Evolutionary conservation across 164 flowering plant genomes (phyloP), one percentile per base, ranked within the genome.

Genomic region (Hamamelis virginiana): DNA sequence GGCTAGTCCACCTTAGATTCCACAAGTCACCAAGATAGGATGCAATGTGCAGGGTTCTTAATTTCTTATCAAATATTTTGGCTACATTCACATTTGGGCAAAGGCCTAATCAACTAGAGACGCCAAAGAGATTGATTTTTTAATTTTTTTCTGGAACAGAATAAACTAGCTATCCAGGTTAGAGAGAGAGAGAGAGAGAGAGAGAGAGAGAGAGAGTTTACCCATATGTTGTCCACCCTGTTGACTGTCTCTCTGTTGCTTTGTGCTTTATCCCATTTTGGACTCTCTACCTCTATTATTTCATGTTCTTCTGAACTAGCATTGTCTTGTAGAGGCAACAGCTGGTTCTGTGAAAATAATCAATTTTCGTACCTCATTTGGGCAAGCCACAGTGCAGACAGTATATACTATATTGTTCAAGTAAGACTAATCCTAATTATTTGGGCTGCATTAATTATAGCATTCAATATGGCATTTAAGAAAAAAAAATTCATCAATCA

Each of bases 301-400:
- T 48, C 44, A 64, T 64, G 18, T 8, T 14, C 51, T 22, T 62
- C 51, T 62, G 10, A 19, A 38, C 1, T 26, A 26, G 14, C 18
- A 28, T 48, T 64, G 52, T 50, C 67, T 26, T 64, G 12, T 16
- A 26, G 67, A 50, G 56, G 67, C n/a, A 48, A 27, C 23, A 50
- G 48, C 21, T 25, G 23, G 43, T 21, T 64, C 67, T 64, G 58
- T 15, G 53, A n/a, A 12, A n/a, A n/a, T 5, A 50, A 16, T 23
- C 15, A 50, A 64, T 9, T 33, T 33, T 6, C 4, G 41, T 33
- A 2, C 41, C 41, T 33, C 41, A n/a, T n/a, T n/a, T n/a, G n/a
- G n/a, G n/a, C 41, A 33, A 33, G 41, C 41, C 41, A 33, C 41
- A 33, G 41, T 33, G 41, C 19, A 50, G 18, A 50, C 43, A 15